Conservation (phyloP, 805 yeast species). For the Zygoascus ofunaensis region DNA sequence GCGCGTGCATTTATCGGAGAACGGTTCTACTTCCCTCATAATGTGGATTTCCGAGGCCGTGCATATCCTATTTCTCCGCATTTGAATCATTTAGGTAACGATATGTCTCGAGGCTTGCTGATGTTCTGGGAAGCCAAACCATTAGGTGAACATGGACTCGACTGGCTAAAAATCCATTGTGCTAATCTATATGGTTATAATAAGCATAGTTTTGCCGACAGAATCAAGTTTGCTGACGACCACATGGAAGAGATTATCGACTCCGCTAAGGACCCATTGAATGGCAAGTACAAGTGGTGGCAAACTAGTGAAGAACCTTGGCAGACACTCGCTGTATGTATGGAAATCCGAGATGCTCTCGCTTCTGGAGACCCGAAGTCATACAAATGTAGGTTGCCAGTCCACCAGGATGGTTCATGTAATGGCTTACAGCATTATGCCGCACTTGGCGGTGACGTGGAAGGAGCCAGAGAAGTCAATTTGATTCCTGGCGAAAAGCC, state of each 20-base stretch:
- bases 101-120: conserved; percentile 48
- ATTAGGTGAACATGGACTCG: conserved; percentile 43
- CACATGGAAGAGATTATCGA: conserved; percentile 36
- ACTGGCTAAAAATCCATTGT: conserved; percentile 54
- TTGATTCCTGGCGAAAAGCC: conserved; percentile 47
- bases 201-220: conserved; percentile 43
- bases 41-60: conserved; percentile 54
- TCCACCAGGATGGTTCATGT: conserved; percentile 62
- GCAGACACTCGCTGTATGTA: conserved; percentile 50
- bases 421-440: conserved; percentile 64
- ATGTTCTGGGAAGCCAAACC: conserved; percentile 51
- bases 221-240: conserved; percentile 41
- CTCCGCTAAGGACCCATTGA: conserved; percentile 42
- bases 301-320: conserved; percentile 50
- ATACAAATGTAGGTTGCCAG: conserved; percentile 44
- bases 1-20: conserved; percentile 83
- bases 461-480: conserved; percentile 57
- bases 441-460: conserved; percentile 59
- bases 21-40: conserved; percentile 52
- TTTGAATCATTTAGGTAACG: conserved; percentile 54
- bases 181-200: conserved; percentile 53
- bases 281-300: conserved; percentile 43
- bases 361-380: conserved; percentile 40
- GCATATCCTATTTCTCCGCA: conserved; percentile 60
- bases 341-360: conserved; percentile 44